Conservation (phyloP, 129 eudicot genomes). For the Apium graveolens region DNA sequence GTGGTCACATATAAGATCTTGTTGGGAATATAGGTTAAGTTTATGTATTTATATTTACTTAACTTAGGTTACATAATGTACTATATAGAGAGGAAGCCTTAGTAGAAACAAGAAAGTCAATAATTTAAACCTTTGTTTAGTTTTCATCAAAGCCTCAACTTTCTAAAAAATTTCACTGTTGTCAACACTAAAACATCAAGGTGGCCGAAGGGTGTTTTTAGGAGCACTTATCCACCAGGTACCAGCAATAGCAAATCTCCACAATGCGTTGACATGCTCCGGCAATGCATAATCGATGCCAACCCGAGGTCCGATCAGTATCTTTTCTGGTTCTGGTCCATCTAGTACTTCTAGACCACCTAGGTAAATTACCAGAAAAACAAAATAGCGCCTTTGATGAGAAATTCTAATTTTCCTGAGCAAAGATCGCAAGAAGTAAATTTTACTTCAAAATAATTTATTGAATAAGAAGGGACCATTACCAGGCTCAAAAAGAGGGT, state of each 20-base stretch:
- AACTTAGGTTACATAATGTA: background rate
- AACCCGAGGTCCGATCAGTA: slow-evolving; percentile 80
- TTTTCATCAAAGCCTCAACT: background rate
- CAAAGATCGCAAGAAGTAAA: background rate
- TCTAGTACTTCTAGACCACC: slow-evolving; percentile 89
- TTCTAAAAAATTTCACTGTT: background rate
- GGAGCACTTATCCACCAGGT: slow-evolving; percentile 92
- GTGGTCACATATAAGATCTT: background rate
- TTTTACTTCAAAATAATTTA: background rate
- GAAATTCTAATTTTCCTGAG: background rate
- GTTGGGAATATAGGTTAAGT: background rate
- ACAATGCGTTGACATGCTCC: slow-evolving; percentile 63
- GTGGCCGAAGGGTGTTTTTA: slow-evolving; percentile 59
- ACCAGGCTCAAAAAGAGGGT: slow-evolving; percentile 74
- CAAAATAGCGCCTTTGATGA: background rate
- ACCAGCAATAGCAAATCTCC: slow-evolving; percentile 90
- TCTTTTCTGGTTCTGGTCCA: slow-evolving; percentile 67
- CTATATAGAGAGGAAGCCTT: background rate
- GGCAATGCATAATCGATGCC: slow-evolving; percentile 82
- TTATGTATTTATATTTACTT: background rate
- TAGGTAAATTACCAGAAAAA: slow-evolving; percentile 8
- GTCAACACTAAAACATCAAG: slow-evolving; percentile 12
- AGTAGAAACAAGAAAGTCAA: background rate
- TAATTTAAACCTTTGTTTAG: background rate
- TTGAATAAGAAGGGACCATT: slow-evolving; percentile 8